Conservation (phyloP, 1,284 basidiomycete genomes). For the Sanguinoderma infundibulare region DNA sequence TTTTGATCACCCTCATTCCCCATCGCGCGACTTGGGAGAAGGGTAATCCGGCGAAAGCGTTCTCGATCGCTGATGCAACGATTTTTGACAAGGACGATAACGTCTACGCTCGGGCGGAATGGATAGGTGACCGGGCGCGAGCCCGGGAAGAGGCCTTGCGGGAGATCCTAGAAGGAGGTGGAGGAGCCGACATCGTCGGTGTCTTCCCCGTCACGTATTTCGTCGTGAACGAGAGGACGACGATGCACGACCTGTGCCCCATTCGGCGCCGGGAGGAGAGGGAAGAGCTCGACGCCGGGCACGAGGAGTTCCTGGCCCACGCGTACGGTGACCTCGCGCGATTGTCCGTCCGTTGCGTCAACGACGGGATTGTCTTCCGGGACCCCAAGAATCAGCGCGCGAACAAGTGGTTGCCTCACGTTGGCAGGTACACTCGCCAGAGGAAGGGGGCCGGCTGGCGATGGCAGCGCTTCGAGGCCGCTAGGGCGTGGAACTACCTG, state of each 20-base stretch:
- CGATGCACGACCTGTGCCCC: neutral
- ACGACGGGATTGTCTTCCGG: neutral
- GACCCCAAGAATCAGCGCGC: neutral
- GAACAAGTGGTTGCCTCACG: neutral
- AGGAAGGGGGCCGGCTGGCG: neutral
- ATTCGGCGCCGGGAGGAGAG: neutral
- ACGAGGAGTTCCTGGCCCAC: neutral
- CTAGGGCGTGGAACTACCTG: neutral
- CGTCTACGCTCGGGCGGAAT: neutral
- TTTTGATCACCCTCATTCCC: neutral
- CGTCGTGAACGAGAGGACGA: neutral
- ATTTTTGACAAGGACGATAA: neutral
- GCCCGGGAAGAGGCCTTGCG: neutral
- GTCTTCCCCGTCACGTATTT: neutral
- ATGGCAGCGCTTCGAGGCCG: neutral
- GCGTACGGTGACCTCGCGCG: neutral
- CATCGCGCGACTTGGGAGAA: neutral
- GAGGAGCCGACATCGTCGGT: neutral
- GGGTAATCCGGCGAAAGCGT: neutral
- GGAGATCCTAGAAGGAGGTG: neutral
- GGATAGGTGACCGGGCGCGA: neutral
- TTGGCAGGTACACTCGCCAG: neutral
- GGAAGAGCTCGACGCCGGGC: neutral
- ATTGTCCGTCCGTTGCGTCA: neutral
- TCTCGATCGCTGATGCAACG: neutral